Evolutionary conservation across 179 eudicot genomes (phyloP), one percentile per base, ranked within the genome.

Genomic region (Patellifolia procumbens): DNA sequence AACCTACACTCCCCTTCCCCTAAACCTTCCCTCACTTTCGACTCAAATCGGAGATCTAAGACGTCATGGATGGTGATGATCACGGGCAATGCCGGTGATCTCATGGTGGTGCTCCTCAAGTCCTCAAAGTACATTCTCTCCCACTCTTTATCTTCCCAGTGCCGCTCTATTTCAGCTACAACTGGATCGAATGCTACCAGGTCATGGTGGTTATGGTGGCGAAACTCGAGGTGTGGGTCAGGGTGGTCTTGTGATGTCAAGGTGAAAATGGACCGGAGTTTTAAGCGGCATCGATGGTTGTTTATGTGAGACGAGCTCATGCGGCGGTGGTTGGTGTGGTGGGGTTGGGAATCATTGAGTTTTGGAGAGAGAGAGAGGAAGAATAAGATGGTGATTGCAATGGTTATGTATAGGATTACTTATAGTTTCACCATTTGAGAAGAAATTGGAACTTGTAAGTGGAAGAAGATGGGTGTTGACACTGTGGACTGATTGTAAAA

Each of bases 161-260:
- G 77, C 45, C 90, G 86, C 82, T 93, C 93, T 16, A 92, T 87
- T 29, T 83, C 88, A 13, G 98, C 96, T 4, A 94, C 93, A 0
- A 92, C 37, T 0, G 98, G 98, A 79, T 94, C 97, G 83, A 94
- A 94, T 0, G 94, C 69, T 43, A 84, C 74, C 22, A 84, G 87
- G 32, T 89, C 87, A 62, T 76, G 91, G 72, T 72, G 86, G 42
- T n/a, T n/a, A n/a, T 79, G 67, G 61, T 76, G 83, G 64, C 74
- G 80, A 8, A 92, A 92, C 49, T 93, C 92, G 76, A 86, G 87
- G 16, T 87, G 64, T 32, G 81, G 87, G 65, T 85, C 87, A 42
- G 66, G 89, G 77, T 74, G 87, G 60, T 76, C 72, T 19, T 71
- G 74, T 13, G 80, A 45, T 24, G 79, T 52, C 70, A 74, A 64